Base-by-base conservation (phyloP, 2,329 filamentous ascomycete genomes). In the Fusarium algeriense region DNA sequence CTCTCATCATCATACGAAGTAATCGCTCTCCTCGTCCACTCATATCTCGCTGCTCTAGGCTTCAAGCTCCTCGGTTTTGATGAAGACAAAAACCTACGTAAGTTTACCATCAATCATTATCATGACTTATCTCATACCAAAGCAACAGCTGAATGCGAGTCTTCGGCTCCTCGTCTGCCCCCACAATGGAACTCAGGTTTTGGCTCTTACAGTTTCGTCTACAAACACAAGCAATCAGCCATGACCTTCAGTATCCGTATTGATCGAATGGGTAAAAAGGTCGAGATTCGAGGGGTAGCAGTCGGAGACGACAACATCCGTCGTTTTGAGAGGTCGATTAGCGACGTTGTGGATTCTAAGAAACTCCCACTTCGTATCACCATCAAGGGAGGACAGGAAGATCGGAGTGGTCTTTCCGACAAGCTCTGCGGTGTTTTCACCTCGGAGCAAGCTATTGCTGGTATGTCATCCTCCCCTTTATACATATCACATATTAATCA, bases 21-120 rank as follows among this genome's bases (percentile, higher is more conserved):
- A 50, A 85, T 98, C 67, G 94, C 93, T 19, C 87, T 98, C 28
- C 91, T 97, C 69, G 86, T 91, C 23, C 95, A 99, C 80, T 92
- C 93, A 6, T 94, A 91, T 76, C 93, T 98, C 90, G 80, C 89
- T 28, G 90, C 91, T 12, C 89, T 95, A 5, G 93, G 90, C 70
- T 98, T 98, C 80, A 88, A 91, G 57, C 86, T 98, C 6, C 82
- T 94, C 20, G 95, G 95, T 4, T 90, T 97, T n/a, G 88, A 91
- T 50, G 94, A 98, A 81, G 93, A 95, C 57, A 89, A 94, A 78
- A 88, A 85, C 50, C 89, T 93, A 71, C 87, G 93, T 93, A 81
- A 66, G 83, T 30, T 38, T 17, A 20, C 19, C 20, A 11, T 30
- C n/a, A 19, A 43, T 13, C 15, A n/a, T 1, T 13, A 15, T 12